Percentiles rank a stretch among this genome's conserved stretches.
phyloP scores from a whole-genome alignment of 2,329 filamentous ascomycete species.

The Parastagonospora avenae region DNA sequence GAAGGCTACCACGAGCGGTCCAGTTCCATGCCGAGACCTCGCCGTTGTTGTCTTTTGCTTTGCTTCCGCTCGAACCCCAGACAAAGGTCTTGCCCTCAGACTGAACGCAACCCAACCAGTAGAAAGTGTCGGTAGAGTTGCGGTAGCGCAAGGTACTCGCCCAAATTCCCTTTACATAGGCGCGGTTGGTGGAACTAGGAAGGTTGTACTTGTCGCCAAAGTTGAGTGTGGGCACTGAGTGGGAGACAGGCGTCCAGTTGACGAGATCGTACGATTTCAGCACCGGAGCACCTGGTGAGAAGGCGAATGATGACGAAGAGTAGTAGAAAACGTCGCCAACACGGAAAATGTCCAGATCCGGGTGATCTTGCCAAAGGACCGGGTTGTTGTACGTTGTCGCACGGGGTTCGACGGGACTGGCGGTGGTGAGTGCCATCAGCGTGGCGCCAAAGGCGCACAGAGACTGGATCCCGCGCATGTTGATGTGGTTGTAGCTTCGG shows the following conservation, averaged over 20 bases:
- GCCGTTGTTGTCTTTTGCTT: slow-evolving; percentile 41
- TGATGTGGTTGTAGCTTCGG: too few relatives aligned
- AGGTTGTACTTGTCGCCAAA: slow-evolving; percentile 56
- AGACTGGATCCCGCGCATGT: neutral
- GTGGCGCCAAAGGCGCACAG: neutral
- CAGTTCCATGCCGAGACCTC: slow-evolving; percentile 46
- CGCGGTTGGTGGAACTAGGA: slow-evolving; percentile 43
- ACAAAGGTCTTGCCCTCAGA: slow-evolving; percentile 56
- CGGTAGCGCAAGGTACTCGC: slow-evolving; percentile 61
- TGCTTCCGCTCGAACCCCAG: slow-evolving; percentile 55
- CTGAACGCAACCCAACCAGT: slow-evolving; percentile 62
- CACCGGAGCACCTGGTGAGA: slow-evolving; percentile 62
- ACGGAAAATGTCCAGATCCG: slow-evolving; percentile 61
- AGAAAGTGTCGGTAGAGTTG: slow-evolving; percentile 55
- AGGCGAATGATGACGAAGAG: slow-evolving; percentile 62
- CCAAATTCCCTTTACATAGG: slow-evolving; percentile 62
- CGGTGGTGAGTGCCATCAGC: neutral
- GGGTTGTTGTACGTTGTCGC: slow-evolving; percentile 54
- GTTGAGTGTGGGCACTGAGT: slow-evolving; percentile 47
- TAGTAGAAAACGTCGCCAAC: slow-evolving; percentile 59
- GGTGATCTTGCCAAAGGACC: slow-evolving; percentile 61
- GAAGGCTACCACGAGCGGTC: slow-evolving; percentile 46
- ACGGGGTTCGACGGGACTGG: slow-evolving; percentile 5
- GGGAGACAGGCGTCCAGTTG: slow-evolving; percentile 53
- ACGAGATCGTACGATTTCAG: slow-evolving; percentile 61